Evolutionary conservation across 352 stramenopile species (phyloP).

Genomic region (Phytophthora hybrid): DNA sequence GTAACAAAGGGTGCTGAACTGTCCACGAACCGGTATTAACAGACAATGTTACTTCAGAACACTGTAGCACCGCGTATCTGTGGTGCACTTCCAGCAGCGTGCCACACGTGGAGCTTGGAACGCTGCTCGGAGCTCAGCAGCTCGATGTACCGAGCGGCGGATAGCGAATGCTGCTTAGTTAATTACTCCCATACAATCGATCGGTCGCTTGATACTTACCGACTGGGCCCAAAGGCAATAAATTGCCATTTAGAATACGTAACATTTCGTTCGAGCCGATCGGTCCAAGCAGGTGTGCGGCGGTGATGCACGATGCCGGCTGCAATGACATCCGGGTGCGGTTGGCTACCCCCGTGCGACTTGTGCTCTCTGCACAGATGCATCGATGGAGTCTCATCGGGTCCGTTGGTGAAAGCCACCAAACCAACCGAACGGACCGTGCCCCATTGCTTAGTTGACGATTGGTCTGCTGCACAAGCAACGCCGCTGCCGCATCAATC

Average conservation of each 20-base stretch:
- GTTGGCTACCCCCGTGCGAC: neutral
- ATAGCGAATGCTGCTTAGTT: too few species aligned
- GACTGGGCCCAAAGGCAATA: too few species aligned
- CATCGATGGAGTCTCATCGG: neutral
- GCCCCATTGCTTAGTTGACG: too few species aligned
- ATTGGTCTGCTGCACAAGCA: too few species aligned
- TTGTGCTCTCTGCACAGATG: neutral
- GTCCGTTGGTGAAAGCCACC: neutral
- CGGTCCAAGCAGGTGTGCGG: neutral
- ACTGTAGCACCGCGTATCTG: conserved; percentile 4
- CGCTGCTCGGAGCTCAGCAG: neutral
- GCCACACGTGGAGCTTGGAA: too few species aligned
- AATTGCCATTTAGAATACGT: too few species aligned
- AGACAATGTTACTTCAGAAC: conserved; percentile 22
- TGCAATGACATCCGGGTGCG: neutral
- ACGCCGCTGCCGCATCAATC: too few species aligned
- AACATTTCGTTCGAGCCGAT: too few species aligned
- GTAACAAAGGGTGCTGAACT: conserved; percentile 22
- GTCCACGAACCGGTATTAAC: conserved; percentile 27
- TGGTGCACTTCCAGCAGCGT: neutral
- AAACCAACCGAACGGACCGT: neutral
- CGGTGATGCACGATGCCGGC: neutral
- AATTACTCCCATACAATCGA: too few species aligned
- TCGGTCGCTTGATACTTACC: too few species aligned
- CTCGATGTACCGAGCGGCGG: neutral